Evolutionary conservation across 2,329 filamentous ascomycete genomes (phyloP).

Genomic region (Kalaharituber pfeilii): DNA sequence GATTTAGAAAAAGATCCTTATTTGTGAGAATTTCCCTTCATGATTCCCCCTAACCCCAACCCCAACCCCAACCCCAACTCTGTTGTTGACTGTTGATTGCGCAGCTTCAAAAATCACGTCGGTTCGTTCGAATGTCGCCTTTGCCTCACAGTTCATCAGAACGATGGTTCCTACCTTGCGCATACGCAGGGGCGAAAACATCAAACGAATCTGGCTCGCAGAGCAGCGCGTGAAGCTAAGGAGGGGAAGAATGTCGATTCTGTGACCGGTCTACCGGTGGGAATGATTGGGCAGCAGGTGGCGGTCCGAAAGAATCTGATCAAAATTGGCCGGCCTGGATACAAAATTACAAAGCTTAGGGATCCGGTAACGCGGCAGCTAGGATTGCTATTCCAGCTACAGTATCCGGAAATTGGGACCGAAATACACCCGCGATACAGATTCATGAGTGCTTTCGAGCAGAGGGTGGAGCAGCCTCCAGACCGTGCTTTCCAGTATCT

Average conservation of each 20-base stretch:
- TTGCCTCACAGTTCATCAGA: conserved; percentile 93
- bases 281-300: conserved; percentile 54
- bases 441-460: conserved; percentile 96
- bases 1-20: conserved; percentile 98
- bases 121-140: conserved; percentile 95
- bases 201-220: conserved; percentile 90
- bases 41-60: no score
- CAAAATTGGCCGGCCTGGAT: conserved; percentile 90
- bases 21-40: conserved; percentile 34
- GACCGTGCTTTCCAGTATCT: conserved; percentile 93
- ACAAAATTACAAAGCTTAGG: conserved; percentile 92
- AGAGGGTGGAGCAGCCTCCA: conserved; percentile 78
- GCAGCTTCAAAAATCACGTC: conserved; percentile 86
- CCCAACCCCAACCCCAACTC: no score
- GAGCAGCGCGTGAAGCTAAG: conserved; percentile 87
- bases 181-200: conserved; percentile 98
- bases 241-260: conserved; percentile 57
- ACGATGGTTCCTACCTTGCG: conserved; percentile 95
- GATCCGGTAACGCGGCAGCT: conserved; percentile 78
- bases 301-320: conserved; percentile 63
- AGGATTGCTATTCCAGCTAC: conserved; percentile 85
- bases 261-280: conserved; percentile 51
- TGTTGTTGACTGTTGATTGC: neutral
- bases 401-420: conserved; percentile 75
- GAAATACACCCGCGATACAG: conserved; percentile 67